Percentiles rank a stretch among this genome's conserved stretches.
These are phyloP conservation scores for Talaromyces proteolyticus DNA, from an alignment of 495 filamentous ascomycete species.

Conservation along the genomic window DNA sequence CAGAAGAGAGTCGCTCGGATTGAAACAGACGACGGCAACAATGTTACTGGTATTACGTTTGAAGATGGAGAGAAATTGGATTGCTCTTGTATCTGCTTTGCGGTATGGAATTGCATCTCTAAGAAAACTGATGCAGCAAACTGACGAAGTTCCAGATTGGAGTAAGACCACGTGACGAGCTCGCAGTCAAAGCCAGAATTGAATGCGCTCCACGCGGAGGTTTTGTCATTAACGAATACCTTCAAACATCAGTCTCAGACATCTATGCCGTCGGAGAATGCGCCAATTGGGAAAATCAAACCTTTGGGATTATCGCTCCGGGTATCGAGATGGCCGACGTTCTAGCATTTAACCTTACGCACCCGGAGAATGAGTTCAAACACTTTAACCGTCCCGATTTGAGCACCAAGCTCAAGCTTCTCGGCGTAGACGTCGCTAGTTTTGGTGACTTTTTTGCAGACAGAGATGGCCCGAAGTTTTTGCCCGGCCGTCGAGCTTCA, in stretches of 20 bases:
- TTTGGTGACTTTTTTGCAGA: conserved; percentile 98
- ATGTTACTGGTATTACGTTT: conserved; percentile 70
- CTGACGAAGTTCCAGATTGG: conserved; percentile 53
- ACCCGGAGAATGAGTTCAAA: conserved; percentile 66
- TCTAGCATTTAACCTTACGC: conserved; percentile 88
- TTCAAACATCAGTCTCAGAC: conserved; percentile 65
- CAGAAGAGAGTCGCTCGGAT: conserved; percentile 71
- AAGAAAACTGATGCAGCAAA: neutral
- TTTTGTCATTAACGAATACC: conserved; percentile 65
- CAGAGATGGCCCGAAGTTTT: conserved; percentile 71
- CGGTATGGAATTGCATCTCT: conserved; percentile 40
- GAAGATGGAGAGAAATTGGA: conserved; percentile 81
- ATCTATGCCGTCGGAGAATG: conserved; percentile 95
- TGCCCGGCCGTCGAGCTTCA: conserved; percentile 50
- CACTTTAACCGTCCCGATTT: conserved; percentile 82
- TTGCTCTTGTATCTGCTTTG: conserved; percentile 86
- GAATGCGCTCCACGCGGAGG: conserved; percentile 70
- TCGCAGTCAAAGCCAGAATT: conserved; percentile 67
- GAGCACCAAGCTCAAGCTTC: conserved; percentile 88
- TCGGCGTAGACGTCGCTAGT: conserved; percentile 91
- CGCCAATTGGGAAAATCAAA: conserved; percentile 89
- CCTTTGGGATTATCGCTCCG: conserved; percentile 89
- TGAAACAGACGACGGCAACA: conserved; percentile 58
- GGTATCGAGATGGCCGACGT: conserved; percentile 97
- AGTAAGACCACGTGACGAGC: conserved; percentile 76